A percentile compares a stretch with the other conserved stretches of the same genome.
Conservation (phyloP, 208 protist species). For the Leishmania arabica region DNA sequence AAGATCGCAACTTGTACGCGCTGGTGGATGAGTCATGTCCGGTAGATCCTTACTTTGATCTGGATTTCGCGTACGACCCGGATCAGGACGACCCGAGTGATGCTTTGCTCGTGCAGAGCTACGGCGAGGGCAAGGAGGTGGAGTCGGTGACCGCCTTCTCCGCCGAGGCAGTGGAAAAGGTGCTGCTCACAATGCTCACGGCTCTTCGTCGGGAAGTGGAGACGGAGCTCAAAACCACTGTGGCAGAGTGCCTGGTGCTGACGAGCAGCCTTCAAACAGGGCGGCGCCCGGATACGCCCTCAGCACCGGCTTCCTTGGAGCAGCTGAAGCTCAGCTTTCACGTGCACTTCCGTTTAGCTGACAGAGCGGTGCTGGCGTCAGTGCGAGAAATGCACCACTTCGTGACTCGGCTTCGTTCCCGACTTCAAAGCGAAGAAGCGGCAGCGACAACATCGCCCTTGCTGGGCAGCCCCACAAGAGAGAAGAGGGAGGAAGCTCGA, state of each 20-base stretch:
- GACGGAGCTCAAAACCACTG: conserved; percentile 24
- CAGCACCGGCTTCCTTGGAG: conserved; percentile 4
- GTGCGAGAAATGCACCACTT: conserved; percentile 66
- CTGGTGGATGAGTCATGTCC: conserved; percentile 69
- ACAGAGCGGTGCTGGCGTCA: conserved; percentile 40
- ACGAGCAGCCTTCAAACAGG: conserved; percentile 57
- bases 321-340: conserved; percentile 83
- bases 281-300: background rate
- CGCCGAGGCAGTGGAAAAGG: conserved; percentile 35
- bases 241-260: conserved; percentile 65
- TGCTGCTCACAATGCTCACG: conserved; percentile 40
- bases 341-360: conserved; percentile 71
- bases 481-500: background rate
- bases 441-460: background rate
- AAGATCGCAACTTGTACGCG: conserved; percentile 77
- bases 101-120: conserved; percentile 13
- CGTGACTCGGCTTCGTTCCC: conserved; percentile 42
- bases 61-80: conserved; percentile 58
- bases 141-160: background rate
- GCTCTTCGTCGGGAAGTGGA: conserved; percentile 49
- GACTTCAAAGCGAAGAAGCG: conserved; percentile 28
- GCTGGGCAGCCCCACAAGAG: background rate
- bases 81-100: conserved; percentile 1
- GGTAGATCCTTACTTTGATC: conserved; percentile 86
- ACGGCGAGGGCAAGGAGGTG: background rate